A percentile compares a stretch with the other conserved stretches of the same genome.
Conservation (phyloP, 2,329 filamentous ascomycete species). For the Teratosphaeria nubilosa region DNA sequence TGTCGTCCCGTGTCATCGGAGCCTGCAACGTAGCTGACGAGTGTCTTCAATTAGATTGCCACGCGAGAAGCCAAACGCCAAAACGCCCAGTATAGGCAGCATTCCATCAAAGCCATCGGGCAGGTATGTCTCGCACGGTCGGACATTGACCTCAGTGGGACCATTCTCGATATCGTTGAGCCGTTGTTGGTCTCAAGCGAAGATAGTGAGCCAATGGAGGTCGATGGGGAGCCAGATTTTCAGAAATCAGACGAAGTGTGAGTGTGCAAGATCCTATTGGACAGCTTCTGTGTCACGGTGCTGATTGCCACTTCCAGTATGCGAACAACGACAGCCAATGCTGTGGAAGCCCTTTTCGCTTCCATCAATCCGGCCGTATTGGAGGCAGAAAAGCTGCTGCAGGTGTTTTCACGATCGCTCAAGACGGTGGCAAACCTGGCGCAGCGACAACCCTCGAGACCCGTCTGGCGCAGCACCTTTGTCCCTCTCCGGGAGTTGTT, state of each 20-base stretch:
- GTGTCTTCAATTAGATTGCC: constrained; percentile 46
- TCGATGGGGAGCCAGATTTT: constrained; percentile 39
- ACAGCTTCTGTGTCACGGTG: neutral
- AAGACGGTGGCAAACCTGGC: constrained; percentile 10
- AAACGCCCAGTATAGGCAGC: constrained; percentile 71
- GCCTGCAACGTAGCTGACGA: neutral
- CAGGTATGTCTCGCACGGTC: constrained; percentile 57
- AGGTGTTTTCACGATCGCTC: constrained; percentile 9
- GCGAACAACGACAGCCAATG: constrained; percentile 17
- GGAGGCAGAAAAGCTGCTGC: constrained; percentile 8
- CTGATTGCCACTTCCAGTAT: constrained; percentile 11
- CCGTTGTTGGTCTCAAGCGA: constrained; percentile 48
- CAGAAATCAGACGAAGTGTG: constrained; percentile 18
- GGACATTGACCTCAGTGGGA: constrained; percentile 60
- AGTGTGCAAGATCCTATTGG: constrained; percentile 6
- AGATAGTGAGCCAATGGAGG: constrained; percentile 53
- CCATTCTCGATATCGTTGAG: constrained; percentile 54
- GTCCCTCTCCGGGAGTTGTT: constrained; percentile 12
- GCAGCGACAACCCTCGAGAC: constrained; percentile 4
- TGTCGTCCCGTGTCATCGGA: neutral
- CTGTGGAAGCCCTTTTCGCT: constrained; percentile 21
- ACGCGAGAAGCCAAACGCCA: constrained; percentile 84
- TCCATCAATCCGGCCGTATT: constrained; percentile 19
- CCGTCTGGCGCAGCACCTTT: constrained; percentile 15
- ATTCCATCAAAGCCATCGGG: constrained; percentile 64